Conservation (phyloP, 768 basidiomycete species). For the Pleurotus cornucopiae region DNA sequence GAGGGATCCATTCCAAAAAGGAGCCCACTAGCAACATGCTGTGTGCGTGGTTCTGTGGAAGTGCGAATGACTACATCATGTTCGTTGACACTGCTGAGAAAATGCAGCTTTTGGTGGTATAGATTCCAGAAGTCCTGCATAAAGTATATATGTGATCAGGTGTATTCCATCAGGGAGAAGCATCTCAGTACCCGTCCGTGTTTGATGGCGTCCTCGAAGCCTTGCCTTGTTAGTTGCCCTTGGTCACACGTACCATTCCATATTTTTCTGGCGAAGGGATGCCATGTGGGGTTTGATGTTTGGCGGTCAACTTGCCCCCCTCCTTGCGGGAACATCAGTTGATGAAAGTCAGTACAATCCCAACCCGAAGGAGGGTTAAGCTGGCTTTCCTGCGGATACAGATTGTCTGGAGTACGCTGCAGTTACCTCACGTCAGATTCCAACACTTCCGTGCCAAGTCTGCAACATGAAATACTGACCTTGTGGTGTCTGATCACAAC, state of each 20-base stretch:
- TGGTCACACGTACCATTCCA: constrained; percentile 16
- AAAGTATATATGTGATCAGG: not conserved
- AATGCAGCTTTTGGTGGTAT: constrained; percentile 12
- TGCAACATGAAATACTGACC: not conserved
- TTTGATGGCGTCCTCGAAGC: constrained; percentile 11
- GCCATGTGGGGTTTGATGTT: constrained; percentile 12
- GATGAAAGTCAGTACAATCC: constrained; percentile 13
- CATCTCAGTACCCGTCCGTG: constrained; percentile 9
- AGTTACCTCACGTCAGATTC: too few species aligned
- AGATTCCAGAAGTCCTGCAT: constrained; percentile 13
- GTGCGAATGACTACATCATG: constrained; percentile 12
- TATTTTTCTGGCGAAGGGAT: constrained; percentile 10
- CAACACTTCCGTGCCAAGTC: too few species aligned
- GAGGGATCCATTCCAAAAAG: constrained; percentile 14
- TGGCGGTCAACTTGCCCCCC: constrained; percentile 8
- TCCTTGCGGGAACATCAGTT: constrained; percentile 9
- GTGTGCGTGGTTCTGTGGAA: constrained; percentile 12
- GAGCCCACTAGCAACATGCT: constrained; percentile 13
- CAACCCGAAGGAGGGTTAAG: constrained; percentile 12
- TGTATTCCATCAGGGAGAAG: not conserved
- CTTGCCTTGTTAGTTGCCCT: constrained; percentile 12
- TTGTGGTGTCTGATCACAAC: constrained; percentile 15
- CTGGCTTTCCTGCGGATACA: constrained; percentile 12
- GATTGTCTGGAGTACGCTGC: constrained; percentile 15
- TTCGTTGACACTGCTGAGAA: constrained; percentile 10